Evolutionary conservation across 371 early-diverging fungal species (phyloP), one percentile per base, ranked within the genome.

Genomic region (Saksenaea oblongispora): DNA sequence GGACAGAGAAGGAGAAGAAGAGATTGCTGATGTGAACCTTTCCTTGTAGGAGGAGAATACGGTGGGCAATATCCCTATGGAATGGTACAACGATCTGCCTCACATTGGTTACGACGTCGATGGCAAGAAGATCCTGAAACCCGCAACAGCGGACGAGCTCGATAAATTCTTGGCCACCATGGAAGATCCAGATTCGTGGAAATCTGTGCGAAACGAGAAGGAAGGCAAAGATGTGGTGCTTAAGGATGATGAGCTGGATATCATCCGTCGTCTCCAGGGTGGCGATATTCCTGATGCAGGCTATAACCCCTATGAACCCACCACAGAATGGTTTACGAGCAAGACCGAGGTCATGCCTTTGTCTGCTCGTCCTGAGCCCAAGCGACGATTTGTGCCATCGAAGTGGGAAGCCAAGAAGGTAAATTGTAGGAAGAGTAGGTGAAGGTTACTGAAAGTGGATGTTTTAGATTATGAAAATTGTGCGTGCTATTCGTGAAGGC

Each of bases 81-180:
- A 95, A 70, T 97, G 97, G 97, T 98, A 98, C 75, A 91, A 93
- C 42, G 97, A 97, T 55, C 89, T 91, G 57, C 93, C 92, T 44
- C 99, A 98, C 66, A 96, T 97, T 65, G 99, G 99, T 44, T 98
- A 98, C 79, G 92, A 94, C 69, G 75, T 95, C 54, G 85, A 95
- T 58, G 99, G 99, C 53, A 93, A 96, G 73, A 91, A 87, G 73
- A 88, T 98, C 36, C 70, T 91, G 79, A 87, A 83, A 69, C 95
- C 96, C n/a, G 92, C 93, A 4, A 90, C 84, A 36, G 86, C 85
- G 9, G 97, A 97, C 69, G 94, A 95, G 71, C 84, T 98, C 36
- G 98, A 98, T 69, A 88, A 89, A 67, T 96, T 98, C 82, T 81
- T 98, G 78, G 84, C 86, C 41, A 89, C 89, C 31, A 87, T 94